Evolutionary conservation across 202 grass and related monocot species (phyloP).

Genomic region (Saccharum hybrid): DNA sequence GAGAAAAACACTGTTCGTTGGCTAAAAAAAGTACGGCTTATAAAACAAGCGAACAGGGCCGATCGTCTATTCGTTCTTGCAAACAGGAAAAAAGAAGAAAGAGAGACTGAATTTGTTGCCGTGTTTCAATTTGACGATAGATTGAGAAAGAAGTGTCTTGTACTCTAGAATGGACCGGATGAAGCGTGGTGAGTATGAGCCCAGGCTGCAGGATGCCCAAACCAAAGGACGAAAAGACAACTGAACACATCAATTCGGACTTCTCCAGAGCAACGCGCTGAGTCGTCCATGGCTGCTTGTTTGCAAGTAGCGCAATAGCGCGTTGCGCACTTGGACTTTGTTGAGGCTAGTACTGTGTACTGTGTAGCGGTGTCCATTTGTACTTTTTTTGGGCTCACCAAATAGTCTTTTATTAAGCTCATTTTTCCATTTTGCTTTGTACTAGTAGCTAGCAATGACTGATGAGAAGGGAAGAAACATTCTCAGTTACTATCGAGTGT

Average conservation of each 20-base stretch:
- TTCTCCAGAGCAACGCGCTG: not conserved
- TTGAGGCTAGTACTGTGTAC: too few relatives aligned
- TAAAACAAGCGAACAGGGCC: too few relatives aligned
- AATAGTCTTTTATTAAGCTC: not conserved
- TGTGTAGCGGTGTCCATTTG: not conserved
- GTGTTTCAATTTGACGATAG: not conserved
- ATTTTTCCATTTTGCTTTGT: not conserved
- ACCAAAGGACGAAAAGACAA: not conserved
- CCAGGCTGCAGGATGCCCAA: not conserved
- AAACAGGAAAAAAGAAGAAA: not conserved
- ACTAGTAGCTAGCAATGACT: not conserved
- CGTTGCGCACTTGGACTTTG: constrained; percentile 9
- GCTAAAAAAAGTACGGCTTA: too few relatives aligned
- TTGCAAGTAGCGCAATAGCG: constrained; percentile 7
- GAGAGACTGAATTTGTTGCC: not conserved
- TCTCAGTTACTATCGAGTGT: not conserved
- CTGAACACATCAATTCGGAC: not conserved
- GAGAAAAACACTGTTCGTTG: too few relatives aligned
- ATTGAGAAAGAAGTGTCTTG: not conserved
- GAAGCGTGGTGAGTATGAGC: not conserved
- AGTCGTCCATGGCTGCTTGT: not conserved
- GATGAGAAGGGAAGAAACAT: not conserved
- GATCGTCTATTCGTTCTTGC: not conserved
- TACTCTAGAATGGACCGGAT: not conserved
- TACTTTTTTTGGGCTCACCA: not conserved